Conservation (phyloP, 805 yeast species). For the Zygotorulaspora sp. region DNA sequence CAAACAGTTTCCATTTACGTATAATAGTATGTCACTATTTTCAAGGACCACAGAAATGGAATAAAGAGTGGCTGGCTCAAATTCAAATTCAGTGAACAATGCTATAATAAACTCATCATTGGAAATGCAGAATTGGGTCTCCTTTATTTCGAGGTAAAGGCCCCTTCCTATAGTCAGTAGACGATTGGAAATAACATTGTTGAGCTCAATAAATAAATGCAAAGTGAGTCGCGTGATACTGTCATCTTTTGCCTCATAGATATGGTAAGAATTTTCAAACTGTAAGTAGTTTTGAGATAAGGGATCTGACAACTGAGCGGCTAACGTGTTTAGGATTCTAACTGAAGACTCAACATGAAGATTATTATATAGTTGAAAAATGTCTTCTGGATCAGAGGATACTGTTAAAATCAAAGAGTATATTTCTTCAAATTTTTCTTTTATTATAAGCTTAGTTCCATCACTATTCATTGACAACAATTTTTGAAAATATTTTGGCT, state of each 20-base stretch:
- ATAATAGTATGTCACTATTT: constrained; percentile 15
- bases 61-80: constrained; percentile 22
- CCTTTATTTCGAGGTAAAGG: constrained; percentile 29
- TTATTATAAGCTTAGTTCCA: neutral
- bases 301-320: constrained; percentile 18
- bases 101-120: constrained; percentile 31
- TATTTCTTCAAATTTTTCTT: constrained; percentile 17
- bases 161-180: constrained; percentile 26
- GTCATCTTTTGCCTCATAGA: constrained; percentile 7
- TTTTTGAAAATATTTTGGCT: constrained; percentile 9
- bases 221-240: constrained; percentile 20
- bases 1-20: constrained; percentile 23
- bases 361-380: constrained; percentile 16
- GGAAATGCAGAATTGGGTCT: constrained; percentile 27
- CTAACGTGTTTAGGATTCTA: constrained; percentile 16
- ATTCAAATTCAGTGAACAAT: constrained; percentile 27
- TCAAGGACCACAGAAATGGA: constrained; percentile 17
- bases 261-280: constrained; percentile 29
- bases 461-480: neutral
- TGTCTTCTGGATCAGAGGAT: constrained; percentile 19
- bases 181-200: constrained; percentile 28
- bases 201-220: constrained; percentile 32
- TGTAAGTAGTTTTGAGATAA: constrained; percentile 27
- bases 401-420: constrained; percentile 18
- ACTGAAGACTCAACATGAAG: constrained; percentile 6